A percentile compares a stretch with the other conserved stretches of the same genome.
Conservation (phyloP, 352 stramenopile genomes). For the Globisporangium barbulae region DNA sequence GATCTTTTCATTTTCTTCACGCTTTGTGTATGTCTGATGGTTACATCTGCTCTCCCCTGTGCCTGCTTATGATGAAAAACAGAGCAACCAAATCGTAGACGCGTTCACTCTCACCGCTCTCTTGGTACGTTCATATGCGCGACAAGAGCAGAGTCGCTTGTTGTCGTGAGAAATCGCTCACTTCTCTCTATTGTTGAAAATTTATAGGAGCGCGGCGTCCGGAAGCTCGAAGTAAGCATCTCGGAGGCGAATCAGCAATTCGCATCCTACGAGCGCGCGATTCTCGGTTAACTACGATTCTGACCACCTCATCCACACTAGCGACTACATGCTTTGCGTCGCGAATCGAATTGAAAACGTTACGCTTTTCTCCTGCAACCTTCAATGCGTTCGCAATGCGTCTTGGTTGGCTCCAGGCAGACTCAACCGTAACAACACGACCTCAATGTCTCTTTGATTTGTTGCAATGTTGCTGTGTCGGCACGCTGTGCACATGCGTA, state of each 20-base stretch:
- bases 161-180: not conserved
- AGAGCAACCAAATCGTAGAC: constrained; percentile 88
- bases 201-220: constrained; percentile 62
- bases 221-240: constrained; percentile 93
- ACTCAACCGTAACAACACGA: constrained; percentile 1
- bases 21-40: not conserved
- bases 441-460: not conserved
- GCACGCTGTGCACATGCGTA: not conserved
- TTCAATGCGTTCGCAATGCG: not conserved
- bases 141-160: not conserved
- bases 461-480: not conserved
- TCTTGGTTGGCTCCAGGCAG: not conserved
- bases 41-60: not conserved
- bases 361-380: not conserved
- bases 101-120: constrained; percentile 78
- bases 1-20: not conserved
- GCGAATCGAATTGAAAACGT: not conserved
- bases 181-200: not conserved
- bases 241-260: constrained; percentile 92
- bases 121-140: constrained; percentile 29
- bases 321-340: not conserved
- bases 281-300: constrained; percentile 35
- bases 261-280: constrained; percentile 73
- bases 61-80: constrained; percentile 7
- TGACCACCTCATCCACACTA: not conserved